Conservation (phyloP, 306 rosid species). For the Rosa chinensis region DNA sequence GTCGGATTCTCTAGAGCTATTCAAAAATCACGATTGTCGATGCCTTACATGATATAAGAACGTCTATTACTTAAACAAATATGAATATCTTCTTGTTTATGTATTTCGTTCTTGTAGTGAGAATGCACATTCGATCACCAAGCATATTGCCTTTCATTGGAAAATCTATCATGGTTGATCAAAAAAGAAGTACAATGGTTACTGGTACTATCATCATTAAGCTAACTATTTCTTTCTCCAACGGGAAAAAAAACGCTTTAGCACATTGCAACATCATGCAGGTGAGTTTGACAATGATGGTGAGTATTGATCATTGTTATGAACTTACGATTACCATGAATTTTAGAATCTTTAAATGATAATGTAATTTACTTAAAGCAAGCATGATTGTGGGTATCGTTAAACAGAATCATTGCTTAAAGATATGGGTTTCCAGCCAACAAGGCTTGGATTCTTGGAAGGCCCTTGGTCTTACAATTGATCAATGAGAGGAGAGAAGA, state of each 20-base stretch:
- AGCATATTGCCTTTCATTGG: neutral
- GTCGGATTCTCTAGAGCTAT: too few species aligned
- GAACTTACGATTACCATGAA: neutral
- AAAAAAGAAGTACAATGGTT: neutral
- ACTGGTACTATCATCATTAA: neutral
- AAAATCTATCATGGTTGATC: neutral
- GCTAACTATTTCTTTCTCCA: neutral
- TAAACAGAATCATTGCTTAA: slow-evolving; percentile 8
- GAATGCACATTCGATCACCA: neutral
- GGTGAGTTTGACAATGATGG: neutral
- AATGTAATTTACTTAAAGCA: slow-evolving; percentile 2
- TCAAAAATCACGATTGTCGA: neutral
- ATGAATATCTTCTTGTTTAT: too few species aligned
- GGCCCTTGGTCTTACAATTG: neutral
- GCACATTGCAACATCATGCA: neutral
- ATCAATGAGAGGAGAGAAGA: neutral
- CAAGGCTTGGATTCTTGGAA: neutral
- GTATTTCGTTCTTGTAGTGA: too few species aligned
- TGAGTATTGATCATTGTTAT: neutral
- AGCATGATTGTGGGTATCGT: neutral
- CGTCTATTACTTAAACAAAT: neutral
- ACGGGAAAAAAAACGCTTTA: neutral
- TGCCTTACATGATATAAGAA: too few species aligned
- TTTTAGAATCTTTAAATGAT: slow-evolving; percentile 4
- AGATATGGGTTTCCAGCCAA: neutral